Percentiles rank a stretch among this genome's conserved stretches.
Evolutionary conservation across 148 eudicot genomes (phyloP).

Genomic region (Fagopyrum homotropicum): DNA sequence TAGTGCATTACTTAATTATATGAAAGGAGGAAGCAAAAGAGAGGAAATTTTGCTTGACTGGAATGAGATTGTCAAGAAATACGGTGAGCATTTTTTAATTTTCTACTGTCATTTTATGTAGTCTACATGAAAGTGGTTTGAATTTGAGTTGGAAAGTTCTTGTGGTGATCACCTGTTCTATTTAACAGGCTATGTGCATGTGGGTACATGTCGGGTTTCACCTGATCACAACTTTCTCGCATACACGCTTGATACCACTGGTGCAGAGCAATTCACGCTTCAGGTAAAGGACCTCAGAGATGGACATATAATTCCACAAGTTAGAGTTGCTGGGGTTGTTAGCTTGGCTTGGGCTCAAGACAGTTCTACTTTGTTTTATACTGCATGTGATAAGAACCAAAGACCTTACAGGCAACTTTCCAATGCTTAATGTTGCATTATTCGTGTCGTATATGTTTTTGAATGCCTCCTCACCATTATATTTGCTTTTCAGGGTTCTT

Average conservation of each 20-base stretch:
- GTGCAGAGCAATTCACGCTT: conserved; percentile 71
- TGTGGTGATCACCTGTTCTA: neutral
- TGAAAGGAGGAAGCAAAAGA: conserved; percentile 27
- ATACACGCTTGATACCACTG: conserved; percentile 72
- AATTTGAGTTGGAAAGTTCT: neutral
- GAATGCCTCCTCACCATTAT: conserved; percentile 21
- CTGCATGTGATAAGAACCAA: conserved; percentile 70
- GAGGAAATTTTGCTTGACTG: conserved; percentile 86
- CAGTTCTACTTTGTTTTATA: conserved; percentile 61
- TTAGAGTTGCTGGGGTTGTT: conserved; percentile 59
- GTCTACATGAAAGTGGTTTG: neutral
- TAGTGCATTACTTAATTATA: conserved; percentile 23
- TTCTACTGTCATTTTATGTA: neutral
- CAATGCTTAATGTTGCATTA: conserved; percentile 7
- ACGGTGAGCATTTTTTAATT: conserved; percentile 37
- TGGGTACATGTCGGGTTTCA: conserved; percentile 89
- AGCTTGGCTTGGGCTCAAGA: conserved; percentile 95
- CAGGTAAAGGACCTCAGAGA: conserved; percentile 68
- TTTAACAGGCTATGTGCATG: conserved; percentile 75
- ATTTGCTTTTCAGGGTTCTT: conserved; percentile 46
- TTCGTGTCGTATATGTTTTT: conserved; percentile 13
- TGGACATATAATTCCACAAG: conserved; percentile 32
- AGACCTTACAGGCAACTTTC: conserved; percentile 73
- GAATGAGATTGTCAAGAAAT: conserved; percentile 76
- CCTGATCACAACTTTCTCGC: conserved; percentile 92